Evolutionary conservation across 495 filamentous ascomycete genomes (phyloP).

Genomic region (Annulohypoxylon bovei): DNA sequence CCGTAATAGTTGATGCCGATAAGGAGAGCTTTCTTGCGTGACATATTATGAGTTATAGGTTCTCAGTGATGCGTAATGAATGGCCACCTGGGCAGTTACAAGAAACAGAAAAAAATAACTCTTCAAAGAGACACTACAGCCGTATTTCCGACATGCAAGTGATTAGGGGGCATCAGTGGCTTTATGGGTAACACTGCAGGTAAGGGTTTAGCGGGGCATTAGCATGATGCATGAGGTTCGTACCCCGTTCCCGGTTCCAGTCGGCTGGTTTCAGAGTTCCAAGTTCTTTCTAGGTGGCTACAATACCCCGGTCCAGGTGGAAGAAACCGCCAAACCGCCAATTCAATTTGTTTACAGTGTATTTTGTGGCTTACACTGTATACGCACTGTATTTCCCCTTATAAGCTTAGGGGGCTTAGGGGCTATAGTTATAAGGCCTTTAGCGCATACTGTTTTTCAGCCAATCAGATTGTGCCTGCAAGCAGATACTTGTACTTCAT

Average conservation of each 20-base stretch:
- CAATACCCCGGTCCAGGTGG: too few relatives aligned
- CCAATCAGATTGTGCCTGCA: too few relatives aligned
- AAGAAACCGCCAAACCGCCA: too few relatives aligned
- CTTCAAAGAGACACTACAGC: not conserved
- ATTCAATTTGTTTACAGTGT: too few relatives aligned
- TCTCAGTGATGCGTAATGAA: not conserved
- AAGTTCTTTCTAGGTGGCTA: too few relatives aligned
- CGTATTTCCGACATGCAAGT: not conserved
- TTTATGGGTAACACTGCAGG: constrained; percentile 3
- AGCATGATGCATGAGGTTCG: constrained; percentile 9
- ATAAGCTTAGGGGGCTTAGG: too few relatives aligned
- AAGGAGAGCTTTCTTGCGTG: constrained; percentile 65
- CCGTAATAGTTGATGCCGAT: constrained; percentile 73
- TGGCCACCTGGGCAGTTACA: not conserved
- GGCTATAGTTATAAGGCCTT: too few relatives aligned
- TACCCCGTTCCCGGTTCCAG: not conserved
- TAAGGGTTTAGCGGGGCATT: not conserved
- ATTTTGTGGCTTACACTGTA: too few relatives aligned
- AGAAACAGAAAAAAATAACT: not conserved
- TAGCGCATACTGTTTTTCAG: too few relatives aligned
- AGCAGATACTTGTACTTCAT: too few relatives aligned
- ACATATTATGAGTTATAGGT: constrained; percentile 20
- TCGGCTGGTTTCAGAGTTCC: not conserved
- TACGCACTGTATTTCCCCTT: too few relatives aligned
- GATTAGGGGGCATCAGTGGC: not conserved